Evolutionary conservation across 1,284 basidiomycete species (phyloP).

Genomic region (Taiwanofungus camphoratus): DNA sequence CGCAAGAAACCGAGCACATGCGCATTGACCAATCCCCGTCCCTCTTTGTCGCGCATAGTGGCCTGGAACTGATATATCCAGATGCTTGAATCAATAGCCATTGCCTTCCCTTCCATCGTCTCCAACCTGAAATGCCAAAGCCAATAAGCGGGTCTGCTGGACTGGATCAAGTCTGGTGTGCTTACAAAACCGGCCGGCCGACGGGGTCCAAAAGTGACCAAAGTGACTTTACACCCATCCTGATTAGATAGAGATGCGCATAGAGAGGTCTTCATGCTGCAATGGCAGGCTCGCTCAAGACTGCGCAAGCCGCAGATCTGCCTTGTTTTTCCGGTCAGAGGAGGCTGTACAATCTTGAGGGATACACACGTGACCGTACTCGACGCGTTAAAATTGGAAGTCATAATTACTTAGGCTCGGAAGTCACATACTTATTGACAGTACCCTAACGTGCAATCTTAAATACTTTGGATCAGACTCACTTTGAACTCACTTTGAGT

Average conservation of each 20-base stretch:
- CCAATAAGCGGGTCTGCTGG: background rate
- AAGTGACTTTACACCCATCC: conserved; percentile 92
- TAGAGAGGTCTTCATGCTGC: too few species aligned
- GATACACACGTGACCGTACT: too few species aligned
- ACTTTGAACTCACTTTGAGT: too few species aligned
- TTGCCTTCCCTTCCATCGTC: conserved; percentile 83
- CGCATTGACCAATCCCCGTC: conserved; percentile 85
- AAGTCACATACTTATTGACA: too few species aligned
- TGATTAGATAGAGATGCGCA: background rate
- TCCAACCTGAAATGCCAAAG: conserved; percentile 59
- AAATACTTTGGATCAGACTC: too few species aligned
- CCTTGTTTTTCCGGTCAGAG: too few species aligned
- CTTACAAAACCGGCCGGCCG: conserved; percentile 82
- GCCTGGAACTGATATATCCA: conserved; percentile 99
- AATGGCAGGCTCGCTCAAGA: too few species aligned
- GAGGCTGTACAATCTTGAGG: too few species aligned
- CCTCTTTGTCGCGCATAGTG: conserved; percentile 98
- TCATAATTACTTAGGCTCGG: too few species aligned
- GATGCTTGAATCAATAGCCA: conserved; percentile 98
- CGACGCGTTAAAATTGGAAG: too few species aligned
- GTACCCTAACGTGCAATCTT: too few species aligned
- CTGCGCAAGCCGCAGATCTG: too few species aligned
- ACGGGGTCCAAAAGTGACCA: conserved; percentile 91
- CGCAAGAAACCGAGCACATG: conserved; percentile 94
- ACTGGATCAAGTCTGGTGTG: conserved; percentile 12